A percentile compares a stretch with the other conserved stretches of the same genome.
These are phyloP conservation scores for Apiotrichum sp. DNA, from an alignment of 1,284 basidiomycete genomes.

Conservation along the genomic window DNA sequence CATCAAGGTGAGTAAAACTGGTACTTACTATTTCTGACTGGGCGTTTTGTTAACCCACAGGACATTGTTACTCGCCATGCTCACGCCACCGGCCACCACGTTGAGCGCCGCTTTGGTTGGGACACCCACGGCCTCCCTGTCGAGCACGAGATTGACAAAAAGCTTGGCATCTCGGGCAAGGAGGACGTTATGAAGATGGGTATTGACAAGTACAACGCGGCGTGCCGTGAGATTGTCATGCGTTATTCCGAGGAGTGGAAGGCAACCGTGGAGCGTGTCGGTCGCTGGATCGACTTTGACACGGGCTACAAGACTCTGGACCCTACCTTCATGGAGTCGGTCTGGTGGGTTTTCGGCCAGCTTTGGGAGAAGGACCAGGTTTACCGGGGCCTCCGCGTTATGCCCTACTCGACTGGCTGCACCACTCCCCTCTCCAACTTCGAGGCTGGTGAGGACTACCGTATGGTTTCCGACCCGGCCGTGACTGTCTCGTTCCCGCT, in stretches of 20 bases:
- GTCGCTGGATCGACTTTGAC: conserved; percentile 99
- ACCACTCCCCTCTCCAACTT: conserved; percentile 98
- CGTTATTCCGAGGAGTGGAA: conserved; percentile 93
- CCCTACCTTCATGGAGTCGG: conserved; percentile 89
- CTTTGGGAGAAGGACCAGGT: conserved; percentile 90
- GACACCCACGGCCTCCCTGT: conserved; percentile 98
- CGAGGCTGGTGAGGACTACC: conserved; percentile 89
- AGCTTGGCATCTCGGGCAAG: conserved; percentile 82
- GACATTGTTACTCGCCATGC: conserved; percentile 96
- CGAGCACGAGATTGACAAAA: conserved; percentile 99
- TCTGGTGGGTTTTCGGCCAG: conserved; percentile 99
- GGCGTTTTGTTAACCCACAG: conserved; percentile 47
- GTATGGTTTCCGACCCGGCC: conserved; percentile 91
- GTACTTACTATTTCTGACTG: too few species aligned
- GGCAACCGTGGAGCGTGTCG: conserved; percentile 91
- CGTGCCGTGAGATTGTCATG: conserved; percentile 97
- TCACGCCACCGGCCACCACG: conserved; percentile 86
- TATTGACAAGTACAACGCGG: conserved; percentile 94
- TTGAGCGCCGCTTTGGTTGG: conserved; percentile 96
- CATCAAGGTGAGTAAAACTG: conserved; percentile 66
- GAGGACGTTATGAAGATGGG: conserved; percentile 94
- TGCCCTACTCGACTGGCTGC: conserved; percentile 97
- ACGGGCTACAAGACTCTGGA: conserved; percentile 99
- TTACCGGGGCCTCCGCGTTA: conserved; percentile 88
- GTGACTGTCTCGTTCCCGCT: conserved; percentile 91